Evolutionary conservation across 257 asterid species (phyloP).

Genomic region (Eustoma russellianum): DNA sequence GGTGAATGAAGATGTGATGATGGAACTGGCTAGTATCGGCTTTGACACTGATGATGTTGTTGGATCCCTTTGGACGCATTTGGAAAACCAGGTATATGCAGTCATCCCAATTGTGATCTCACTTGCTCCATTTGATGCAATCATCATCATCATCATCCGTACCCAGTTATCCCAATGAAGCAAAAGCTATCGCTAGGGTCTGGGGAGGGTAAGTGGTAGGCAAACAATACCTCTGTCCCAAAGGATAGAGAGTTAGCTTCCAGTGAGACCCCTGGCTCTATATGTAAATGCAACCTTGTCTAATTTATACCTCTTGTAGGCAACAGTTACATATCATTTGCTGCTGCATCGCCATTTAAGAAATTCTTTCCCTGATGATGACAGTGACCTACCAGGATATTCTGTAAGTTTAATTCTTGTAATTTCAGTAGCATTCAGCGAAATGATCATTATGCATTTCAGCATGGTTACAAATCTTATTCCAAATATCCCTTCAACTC

Average conservation of each 20-base stretch:
- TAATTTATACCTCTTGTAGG: slow-evolving; percentile 21
- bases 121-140: background rate
- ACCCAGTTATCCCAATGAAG: too few species aligned
- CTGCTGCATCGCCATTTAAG: slow-evolving; percentile 57
- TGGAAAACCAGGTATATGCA: slow-evolving; percentile 37
- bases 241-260: too few species aligned
- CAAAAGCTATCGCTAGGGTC: too few species aligned
- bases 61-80: slow-evolving; percentile 30
- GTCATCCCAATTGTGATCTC: slow-evolving; percentile 2
- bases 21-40: slow-evolving; percentile 33
- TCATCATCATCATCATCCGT: too few species aligned
- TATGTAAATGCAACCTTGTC: slow-evolving; percentile 4
- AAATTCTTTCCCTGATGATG: slow-evolving; percentile 46
- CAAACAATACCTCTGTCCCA: too few species aligned
- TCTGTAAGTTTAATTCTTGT: slow-evolving; percentile 7
- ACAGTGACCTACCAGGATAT: slow-evolving; percentile 53
- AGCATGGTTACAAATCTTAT: too few species aligned
- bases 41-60: slow-evolving; percentile 30
- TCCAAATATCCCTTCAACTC: too few species aligned
- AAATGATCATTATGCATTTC: too few species aligned
- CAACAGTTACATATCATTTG: slow-evolving; percentile 40
- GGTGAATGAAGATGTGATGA: slow-evolving; percentile 34
- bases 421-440: too few species aligned
- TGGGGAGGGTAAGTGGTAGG: too few species aligned
- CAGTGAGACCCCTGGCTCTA: too few species aligned